Evolutionary conservation across 768 basidiomycete species (phyloP).

Genomic region (Russula lepida): DNA sequence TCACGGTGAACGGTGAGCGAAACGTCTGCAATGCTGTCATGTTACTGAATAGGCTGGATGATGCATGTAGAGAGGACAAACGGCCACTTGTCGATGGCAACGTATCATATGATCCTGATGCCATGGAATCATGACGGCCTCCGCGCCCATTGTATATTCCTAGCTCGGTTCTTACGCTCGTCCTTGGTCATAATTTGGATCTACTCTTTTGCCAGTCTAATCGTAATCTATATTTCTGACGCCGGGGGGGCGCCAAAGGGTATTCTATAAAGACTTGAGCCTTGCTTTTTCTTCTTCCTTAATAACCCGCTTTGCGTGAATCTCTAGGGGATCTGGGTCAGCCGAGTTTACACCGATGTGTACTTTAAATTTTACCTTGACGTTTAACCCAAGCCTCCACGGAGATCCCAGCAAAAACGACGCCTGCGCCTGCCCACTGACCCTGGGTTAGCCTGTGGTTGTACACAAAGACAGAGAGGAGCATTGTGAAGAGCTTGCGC

Average conservation of each 20-base stretch:
- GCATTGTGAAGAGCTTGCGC: slow-evolving; percentile 95
- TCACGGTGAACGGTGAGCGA: slow-evolving; percentile 30
- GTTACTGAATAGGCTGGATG: neutral
- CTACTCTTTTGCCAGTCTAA: slow-evolving; percentile 4
- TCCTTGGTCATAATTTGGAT: neutral
- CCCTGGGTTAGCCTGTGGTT: slow-evolving; percentile 75
- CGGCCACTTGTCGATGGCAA: slow-evolving; percentile 29
- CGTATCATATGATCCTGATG: slow-evolving; percentile 17
- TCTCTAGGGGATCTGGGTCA: slow-evolving; percentile 37
- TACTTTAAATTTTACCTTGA: slow-evolving; percentile 44
- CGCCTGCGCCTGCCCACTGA: slow-evolving; percentile 87
- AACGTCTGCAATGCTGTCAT: neutral
- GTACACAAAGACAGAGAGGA: slow-evolving; percentile 88
- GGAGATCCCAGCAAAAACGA: slow-evolving; percentile 94
- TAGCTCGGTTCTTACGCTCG: neutral
- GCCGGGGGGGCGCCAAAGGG: neutral
- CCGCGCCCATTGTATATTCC: neutral
- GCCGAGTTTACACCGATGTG: neutral
- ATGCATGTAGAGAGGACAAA: slow-evolving; percentile 34
- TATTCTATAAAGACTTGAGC: slow-evolving; percentile 61
- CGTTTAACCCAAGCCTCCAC: slow-evolving; percentile 89
- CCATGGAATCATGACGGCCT: slow-evolving; percentile 31
- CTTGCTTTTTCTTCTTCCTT: slow-evolving; percentile 79
- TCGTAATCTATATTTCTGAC: slow-evolving; percentile 10
- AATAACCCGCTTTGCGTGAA: slow-evolving; percentile 71